Base-by-base conservation (phyloP, 495 filamentous ascomycete species). In the Penicillium angulare region DNA sequence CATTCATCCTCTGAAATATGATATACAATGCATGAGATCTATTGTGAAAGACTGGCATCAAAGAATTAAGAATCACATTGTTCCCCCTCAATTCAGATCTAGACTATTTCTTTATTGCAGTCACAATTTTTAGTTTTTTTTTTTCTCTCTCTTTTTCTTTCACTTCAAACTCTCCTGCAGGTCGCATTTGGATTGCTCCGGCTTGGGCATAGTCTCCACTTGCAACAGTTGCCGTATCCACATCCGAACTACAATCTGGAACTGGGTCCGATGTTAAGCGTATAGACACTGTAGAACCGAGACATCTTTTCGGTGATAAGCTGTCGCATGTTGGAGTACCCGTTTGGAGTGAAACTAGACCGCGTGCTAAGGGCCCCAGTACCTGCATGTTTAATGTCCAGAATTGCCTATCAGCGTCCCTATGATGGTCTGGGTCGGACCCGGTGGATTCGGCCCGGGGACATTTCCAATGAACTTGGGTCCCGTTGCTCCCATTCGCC, bases 381-480 rank as follows among this genome's bases (percentile, higher is more conserved):
- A 41, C 38, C 38, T 41, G 38, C 38, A 41, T 41, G 38, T 41
- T 16, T 41, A 41, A 41, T 41, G n/a, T 15, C 10, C 22, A 23
- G 22, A 23, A 23, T 41, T 10, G 38, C 38, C 15, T 15, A 41
- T 41, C 24, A 23, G 38, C 21, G 13, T 21, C 33, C 38, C 38
- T 13, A 41, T 3, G 38, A 41, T 41, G 7, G 13, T 23, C 38
- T 20, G 38, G 21, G 7, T 44, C 41, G 41, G 41, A 44, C 15
- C 31, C 41, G 41, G 41, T 24, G 41, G 41, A 44, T 15, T 44
- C 41, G 41, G 41, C 24, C 41, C 41, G 41, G 41, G 17, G 41
- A 32, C 41, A 10, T 8, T 8, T 29, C 27, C 27, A 31, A n/a
- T n/a, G 27, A 12, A 1, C 27, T 1, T 44, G 6, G 24, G 41